Evolutionary conservation across 164 flowering plant species (phyloP).

Genomic region (Vitis riparia): DNA sequence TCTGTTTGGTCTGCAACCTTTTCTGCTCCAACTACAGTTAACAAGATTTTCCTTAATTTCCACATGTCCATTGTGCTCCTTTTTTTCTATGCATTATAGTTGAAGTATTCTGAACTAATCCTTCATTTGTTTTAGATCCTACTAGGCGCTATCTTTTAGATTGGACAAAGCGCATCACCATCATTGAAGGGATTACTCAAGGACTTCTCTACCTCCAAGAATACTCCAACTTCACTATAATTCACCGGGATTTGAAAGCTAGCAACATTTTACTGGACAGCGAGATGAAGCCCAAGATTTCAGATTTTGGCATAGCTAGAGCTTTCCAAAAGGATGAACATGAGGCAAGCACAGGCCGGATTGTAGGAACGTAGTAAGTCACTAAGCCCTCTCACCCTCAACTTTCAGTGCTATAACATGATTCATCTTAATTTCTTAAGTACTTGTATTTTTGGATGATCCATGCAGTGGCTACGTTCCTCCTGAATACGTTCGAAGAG

Average conservation of each 20-base stretch:
- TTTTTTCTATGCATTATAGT: no score
- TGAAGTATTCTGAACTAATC: no score
- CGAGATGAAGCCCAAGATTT: conserved; percentile 25
- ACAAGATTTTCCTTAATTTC: no score
- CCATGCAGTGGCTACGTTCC: conserved; percentile 36
- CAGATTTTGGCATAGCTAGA: conserved; percentile 37
- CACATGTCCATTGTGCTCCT: no score
- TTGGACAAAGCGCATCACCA: conserved; percentile 20
- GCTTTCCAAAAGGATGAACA: conserved; percentile 17
- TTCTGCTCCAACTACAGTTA: no score
- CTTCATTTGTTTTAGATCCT: conserved; percentile 16
- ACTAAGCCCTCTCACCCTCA: background rate
- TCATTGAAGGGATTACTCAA: conserved; percentile 35
- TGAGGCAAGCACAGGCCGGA: conserved; percentile 21
- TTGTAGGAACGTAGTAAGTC: conserved; percentile 38
- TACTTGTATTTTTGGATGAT: background rate
- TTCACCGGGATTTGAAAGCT: conserved; percentile 32
- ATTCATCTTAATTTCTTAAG: no score
- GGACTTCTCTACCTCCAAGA: conserved; percentile 38
- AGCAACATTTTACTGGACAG: conserved; percentile 30
- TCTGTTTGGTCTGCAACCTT: no score
- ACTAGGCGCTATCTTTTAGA: conserved; percentile 7
- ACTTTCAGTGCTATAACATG: background rate
- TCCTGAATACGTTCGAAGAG: conserved; percentile 27
- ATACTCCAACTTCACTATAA: conserved; percentile 29